These are phyloP conservation scores for Mariannaea elegans DNA, from an alignment of 2,329 filamentous ascomycete species.

Conservation along the genomic window DNA sequence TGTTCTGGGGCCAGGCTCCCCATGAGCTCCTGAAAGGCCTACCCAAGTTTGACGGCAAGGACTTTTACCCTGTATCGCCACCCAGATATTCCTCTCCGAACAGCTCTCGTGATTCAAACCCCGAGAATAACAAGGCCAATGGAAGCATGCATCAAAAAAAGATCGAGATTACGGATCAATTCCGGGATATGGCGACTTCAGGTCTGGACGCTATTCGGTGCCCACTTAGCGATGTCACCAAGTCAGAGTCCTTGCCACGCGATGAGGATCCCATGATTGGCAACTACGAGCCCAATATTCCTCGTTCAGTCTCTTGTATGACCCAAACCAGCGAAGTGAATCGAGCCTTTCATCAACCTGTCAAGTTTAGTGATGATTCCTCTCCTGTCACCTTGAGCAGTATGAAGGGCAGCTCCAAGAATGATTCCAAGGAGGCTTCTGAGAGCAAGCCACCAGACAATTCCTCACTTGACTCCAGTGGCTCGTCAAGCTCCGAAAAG, in stretches of 20 bases:
- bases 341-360: constrained; percentile 40
- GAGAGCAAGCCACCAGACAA: constrained; percentile 28
- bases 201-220: constrained; percentile 30
- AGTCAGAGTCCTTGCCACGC: constrained; percentile 45
- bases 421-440: neutral
- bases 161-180: constrained; percentile 25
- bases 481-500: constrained; percentile 5
- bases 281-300: constrained; percentile 31
- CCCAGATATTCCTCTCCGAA: constrained; percentile 46
- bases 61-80: constrained; percentile 69
- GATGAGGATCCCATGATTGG: constrained; percentile 32
- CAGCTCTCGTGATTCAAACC: constrained; percentile 2
- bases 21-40: constrained; percentile 60
- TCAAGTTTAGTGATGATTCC: constrained; percentile 14
- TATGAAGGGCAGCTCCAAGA: neutral
- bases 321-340: constrained; percentile 38
- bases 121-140: neutral
- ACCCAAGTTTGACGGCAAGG: constrained; percentile 71
- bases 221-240: constrained; percentile 41
- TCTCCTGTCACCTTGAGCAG: neutral
- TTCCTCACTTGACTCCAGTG: constrained; percentile 39
- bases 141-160: neutral
- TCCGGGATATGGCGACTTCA: constrained; percentile 24
- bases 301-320: constrained; percentile 35
- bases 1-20: constrained; percentile 69